Percentiles rank a stretch among this genome's conserved stretches.
Evolutionary conservation across 805 yeast genomes (phyloP).

Genomic region (Metschnikowia dekortorum): DNA sequence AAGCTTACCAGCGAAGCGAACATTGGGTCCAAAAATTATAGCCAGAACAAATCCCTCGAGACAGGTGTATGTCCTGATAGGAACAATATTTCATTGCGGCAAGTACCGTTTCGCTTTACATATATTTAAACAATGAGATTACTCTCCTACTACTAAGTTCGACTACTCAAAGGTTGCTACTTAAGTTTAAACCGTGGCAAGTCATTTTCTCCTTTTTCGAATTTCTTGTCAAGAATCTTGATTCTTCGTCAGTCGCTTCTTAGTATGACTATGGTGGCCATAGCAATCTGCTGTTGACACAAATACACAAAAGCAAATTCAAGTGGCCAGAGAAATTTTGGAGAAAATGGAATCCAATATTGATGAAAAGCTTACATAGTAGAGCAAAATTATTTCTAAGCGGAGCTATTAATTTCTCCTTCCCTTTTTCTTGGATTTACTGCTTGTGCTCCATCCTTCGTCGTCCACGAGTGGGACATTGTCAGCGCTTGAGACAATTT

Average conservation of each 20-base stretch:
- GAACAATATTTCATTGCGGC: constrained; percentile 37
- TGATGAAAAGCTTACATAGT: neutral
- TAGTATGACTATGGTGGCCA: constrained; percentile 59
- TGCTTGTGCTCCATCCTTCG: constrained; percentile 45
- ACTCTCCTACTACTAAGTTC: constrained; percentile 46
- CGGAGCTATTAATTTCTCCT: constrained; percentile 16
- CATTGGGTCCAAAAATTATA: constrained; percentile 44
- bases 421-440: constrained; percentile 37
- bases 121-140: constrained; percentile 48
- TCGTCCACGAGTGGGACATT: constrained; percentile 37
- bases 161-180: constrained; percentile 25
- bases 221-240: constrained; percentile 55
- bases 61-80: constrained; percentile 57
- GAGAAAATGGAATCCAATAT: constrained; percentile 2
- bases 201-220: constrained; percentile 58
- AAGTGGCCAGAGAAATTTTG: constrained; percentile 22
- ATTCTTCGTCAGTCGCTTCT: constrained; percentile 52
- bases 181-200: constrained; percentile 39
- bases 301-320: constrained; percentile 49
- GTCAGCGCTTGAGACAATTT: constrained; percentile 45
- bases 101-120: constrained; percentile 38
- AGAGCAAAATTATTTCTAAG: neutral
- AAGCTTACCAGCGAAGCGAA: constrained; percentile 9
- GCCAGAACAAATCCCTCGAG: constrained; percentile 38
- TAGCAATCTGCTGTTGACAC: constrained; percentile 59